Base-by-base conservation (phyloP, 371 early-diverging fungal species). In the Rhizopus stolonifer region DNA sequence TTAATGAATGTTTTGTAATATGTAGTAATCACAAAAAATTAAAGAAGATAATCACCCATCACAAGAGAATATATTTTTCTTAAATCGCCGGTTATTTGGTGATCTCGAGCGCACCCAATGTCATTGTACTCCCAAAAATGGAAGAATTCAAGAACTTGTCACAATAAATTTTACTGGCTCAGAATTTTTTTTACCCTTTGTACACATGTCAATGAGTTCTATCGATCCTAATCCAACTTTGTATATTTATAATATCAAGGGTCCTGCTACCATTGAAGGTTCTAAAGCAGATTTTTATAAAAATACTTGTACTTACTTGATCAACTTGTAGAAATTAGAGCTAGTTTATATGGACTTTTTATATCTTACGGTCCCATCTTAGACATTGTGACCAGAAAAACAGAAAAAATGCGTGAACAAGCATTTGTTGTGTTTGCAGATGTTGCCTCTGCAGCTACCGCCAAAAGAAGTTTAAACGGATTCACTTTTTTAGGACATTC, bases 401-500 rank as follows among this genome's bases (percentile, higher is more conserved):
- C 85, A 11, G 67, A 79, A 47, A 82, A 86, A 58, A 88, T 90
- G 90, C 89, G 96, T 15, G 96, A 96, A n/a, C 98, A 98, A 70
- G 98, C 98, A 1, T 96, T 94, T 67, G 74, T 98, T 24, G 92
- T 88, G 23, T 96, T 90, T 66, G 73, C 77, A 42, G 86, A 93
- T 49, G 73, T 90, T 32, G 73, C 90, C 4, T 70, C 82, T 17
- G 93, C 98, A 0, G 73, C 90, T 10, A 69, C 83, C 10, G 92
- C 92, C 21, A 58, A 89, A 60, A 73, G 91, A 60, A 78, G 82
- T 26, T 67, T 92, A 36, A 86, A 90, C 56, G 90, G 90, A 40
- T 90, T 88, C 61, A 79, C 65, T 1, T 87, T 94, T 62, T 88
- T 85, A 40, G 84, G 77, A 24, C 80, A 80, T 59, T 71, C 85